Percentiles rank a stretch among this genome's conserved stretches.
Conservation (phyloP, 2,329 filamentous ascomycete genomes). For the Aspergillus arachidicola region DNA sequence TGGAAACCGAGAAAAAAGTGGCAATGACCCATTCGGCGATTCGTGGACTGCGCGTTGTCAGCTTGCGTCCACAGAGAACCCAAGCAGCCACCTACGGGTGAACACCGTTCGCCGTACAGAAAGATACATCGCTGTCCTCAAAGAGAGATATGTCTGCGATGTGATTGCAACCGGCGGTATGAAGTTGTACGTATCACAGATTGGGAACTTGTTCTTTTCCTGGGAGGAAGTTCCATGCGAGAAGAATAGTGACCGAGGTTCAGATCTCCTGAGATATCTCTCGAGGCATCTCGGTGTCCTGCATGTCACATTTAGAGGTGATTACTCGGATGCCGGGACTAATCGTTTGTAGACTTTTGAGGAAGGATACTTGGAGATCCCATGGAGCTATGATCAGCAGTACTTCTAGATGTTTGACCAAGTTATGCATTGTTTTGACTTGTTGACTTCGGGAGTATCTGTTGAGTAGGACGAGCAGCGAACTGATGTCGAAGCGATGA, state of each 20-base stretch:
- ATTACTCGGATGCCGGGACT: neutral
- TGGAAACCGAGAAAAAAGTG: constrained; percentile 8
- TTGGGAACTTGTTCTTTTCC: neutral
- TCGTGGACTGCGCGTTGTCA: neutral
- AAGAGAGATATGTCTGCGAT: neutral
- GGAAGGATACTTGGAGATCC: neutral
- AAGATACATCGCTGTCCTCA: constrained; percentile 2
- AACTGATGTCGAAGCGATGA: neutral
- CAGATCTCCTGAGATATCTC: neutral
- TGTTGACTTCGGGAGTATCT: neutral
- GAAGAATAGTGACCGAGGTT: neutral
- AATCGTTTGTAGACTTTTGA: neutral
- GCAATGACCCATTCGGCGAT: constrained; percentile 7
- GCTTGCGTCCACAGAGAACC: neutral
- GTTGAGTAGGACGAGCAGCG: neutral
- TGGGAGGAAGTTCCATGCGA: constrained; percentile 4
- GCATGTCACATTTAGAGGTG: neutral
- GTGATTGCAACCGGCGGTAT: constrained; percentile 7
- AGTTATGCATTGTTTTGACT: neutral
- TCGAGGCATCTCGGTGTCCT: neutral
- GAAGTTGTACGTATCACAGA: constrained; percentile 5
- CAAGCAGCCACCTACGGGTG: neutral
- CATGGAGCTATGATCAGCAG: neutral
- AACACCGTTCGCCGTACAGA: constrained; percentile 7
- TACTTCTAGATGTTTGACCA: neutral